phyloP scores from a whole-genome alignment of 371 early-diverging fungal species.

The Rhizopus microsporus region DNA sequence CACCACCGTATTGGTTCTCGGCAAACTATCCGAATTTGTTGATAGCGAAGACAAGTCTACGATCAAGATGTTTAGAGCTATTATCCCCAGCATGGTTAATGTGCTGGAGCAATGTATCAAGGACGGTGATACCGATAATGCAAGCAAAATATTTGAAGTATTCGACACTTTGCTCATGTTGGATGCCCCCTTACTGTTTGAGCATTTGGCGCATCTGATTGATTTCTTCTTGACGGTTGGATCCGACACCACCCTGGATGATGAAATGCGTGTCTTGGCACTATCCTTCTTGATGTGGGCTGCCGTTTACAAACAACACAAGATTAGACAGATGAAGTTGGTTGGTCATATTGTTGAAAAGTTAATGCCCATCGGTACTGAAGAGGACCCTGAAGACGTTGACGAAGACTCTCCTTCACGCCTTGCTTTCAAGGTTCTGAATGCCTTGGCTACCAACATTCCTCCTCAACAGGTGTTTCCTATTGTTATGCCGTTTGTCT shows the following conservation, averaged over 20 bases:
- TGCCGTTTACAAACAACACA: conserved; percentile 72
- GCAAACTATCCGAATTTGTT: conserved; percentile 82
- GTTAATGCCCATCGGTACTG: conserved; percentile 79
- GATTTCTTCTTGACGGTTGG: conserved; percentile 74
- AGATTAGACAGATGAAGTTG: conserved; percentile 75
- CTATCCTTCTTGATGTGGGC: conserved; percentile 82
- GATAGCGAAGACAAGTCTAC: conserved; percentile 67
- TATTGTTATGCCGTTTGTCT: conserved; percentile 66
- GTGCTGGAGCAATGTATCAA: conserved; percentile 79
- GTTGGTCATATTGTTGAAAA: conserved; percentile 71
- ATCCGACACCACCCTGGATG: conserved; percentile 60
- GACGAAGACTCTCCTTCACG: conserved; percentile 81
- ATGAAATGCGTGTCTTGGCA: conserved; percentile 72
- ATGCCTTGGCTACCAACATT: conserved; percentile 73
- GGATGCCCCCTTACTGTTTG: conserved; percentile 75
- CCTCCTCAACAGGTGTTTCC: conserved; percentile 88
- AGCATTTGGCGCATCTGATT: conserved; percentile 74
- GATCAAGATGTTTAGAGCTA: conserved; percentile 66
- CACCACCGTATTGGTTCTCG: conserved; percentile 78
- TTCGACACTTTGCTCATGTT: conserved; percentile 79
- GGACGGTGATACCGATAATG: conserved; percentile 69
- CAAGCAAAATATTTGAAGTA: conserved; percentile 80
- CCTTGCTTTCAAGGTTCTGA: conserved; percentile 68
- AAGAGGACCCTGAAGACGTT: conserved; percentile 78
- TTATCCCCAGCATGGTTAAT: conserved; percentile 83